phyloP scores from a whole-genome alignment of 2,329 filamentous ascomycete species.

The Penicillium glabrum region DNA sequence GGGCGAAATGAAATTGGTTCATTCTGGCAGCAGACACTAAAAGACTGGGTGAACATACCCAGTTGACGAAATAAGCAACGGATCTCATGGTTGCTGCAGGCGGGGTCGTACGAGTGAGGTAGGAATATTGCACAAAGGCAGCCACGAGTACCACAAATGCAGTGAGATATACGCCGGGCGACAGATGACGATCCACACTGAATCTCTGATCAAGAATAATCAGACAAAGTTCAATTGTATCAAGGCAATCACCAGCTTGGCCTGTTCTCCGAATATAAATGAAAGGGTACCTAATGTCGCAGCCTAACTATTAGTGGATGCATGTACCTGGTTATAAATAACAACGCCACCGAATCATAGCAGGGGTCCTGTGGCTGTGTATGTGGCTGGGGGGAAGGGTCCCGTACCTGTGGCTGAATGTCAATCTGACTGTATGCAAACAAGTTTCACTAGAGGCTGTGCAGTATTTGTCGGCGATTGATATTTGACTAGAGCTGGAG shows the following conservation, averaged over 20 bases:
- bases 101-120: slow-evolving; percentile 8
- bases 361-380: slow-evolving; percentile 16
- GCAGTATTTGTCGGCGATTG: not conserved
- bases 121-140: slow-evolving; percentile 16
- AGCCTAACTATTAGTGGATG: slow-evolving; percentile 26
- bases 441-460: not conserved
- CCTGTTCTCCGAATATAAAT: not conserved
- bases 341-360: slow-evolving; percentile 18
- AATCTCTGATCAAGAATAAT: not conserved
- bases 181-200: slow-evolving; percentile 15
- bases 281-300: slow-evolving; percentile 24
- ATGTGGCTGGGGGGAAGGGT: slow-evolving; percentile 4
- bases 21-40: not conserved
- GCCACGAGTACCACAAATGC: slow-evolving; percentile 15
- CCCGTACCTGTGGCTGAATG: slow-evolving; percentile 1
- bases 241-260: not conserved
- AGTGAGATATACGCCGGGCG: slow-evolving; percentile 7
- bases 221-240: not conserved
- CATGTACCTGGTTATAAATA: slow-evolving; percentile 26
- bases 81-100: slow-evolving; percentile 28
- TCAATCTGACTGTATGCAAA: not conserved
- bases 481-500: not conserved
- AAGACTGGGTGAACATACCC: slow-evolving; percentile 31
- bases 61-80: slow-evolving; percentile 48
- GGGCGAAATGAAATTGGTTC: not conserved